Evolutionary conservation across 345 rosid genomes (phyloP).

Genomic region (Linum tenue): DNA sequence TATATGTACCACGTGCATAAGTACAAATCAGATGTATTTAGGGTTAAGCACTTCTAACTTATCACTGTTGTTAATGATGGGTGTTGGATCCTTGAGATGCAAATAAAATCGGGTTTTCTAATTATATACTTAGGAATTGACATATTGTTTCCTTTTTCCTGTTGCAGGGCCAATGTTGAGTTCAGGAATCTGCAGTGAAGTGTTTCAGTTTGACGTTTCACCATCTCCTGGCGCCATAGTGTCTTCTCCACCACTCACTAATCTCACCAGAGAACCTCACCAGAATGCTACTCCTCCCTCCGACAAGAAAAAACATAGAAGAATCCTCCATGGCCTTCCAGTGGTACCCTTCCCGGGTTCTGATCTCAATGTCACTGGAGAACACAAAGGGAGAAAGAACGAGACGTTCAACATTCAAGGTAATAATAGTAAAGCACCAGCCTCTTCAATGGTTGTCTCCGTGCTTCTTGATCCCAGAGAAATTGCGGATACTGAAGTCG

Average conservation of each 20-base stretch:
- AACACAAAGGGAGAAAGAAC: slow-evolving; percentile 28
- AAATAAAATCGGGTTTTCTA: too few relatives aligned
- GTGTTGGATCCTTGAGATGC: too few relatives aligned
- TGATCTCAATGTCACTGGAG: slow-evolving; percentile 41
- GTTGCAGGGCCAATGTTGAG: slow-evolving; percentile 80
- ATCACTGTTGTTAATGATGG: too few relatives aligned
- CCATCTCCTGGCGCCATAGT: slow-evolving; percentile 63
- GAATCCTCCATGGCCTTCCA: slow-evolving; percentile 56
- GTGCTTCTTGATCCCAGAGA: slow-evolving; percentile 96
- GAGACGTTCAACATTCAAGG: slow-evolving; percentile 37
- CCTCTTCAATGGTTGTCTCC: slow-evolving; percentile 80
- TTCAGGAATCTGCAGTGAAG: slow-evolving; percentile 96
- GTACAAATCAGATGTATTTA: too few relatives aligned
- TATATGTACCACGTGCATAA: too few relatives aligned
- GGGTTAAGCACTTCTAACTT: too few relatives aligned
- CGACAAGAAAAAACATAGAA: slow-evolving; percentile 50
- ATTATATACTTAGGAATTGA: background rate
- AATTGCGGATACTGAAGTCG: slow-evolving; percentile 59
- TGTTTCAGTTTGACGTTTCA: slow-evolving; percentile 77
- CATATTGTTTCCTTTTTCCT: background rate
- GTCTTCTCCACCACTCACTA: slow-evolving; percentile 56
- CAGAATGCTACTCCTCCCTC: slow-evolving; percentile 37
- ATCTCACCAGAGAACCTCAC: slow-evolving; percentile 33
- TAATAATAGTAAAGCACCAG: slow-evolving; percentile 36
- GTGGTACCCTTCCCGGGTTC: slow-evolving; percentile 39